Conservation (phyloP, 2,329 filamentous ascomycete species). For the Venturia pyrina region DNA sequence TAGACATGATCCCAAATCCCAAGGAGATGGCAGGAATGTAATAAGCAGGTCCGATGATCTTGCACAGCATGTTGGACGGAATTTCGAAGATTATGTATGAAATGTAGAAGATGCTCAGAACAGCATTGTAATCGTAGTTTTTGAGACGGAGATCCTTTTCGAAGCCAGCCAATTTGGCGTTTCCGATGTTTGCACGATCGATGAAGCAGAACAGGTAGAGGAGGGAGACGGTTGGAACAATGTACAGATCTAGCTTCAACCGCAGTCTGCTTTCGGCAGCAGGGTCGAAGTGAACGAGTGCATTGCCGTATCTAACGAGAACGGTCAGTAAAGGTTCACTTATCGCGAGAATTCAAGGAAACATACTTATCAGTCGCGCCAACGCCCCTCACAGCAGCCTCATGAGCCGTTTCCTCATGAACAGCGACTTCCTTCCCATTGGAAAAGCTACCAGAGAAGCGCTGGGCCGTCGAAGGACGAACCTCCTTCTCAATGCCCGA, state of each 20-base stretch:
- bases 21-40: constrained; percentile 52
- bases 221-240: constrained; percentile 55
- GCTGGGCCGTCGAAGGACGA: not conserved
- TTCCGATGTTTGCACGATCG: constrained; percentile 67
- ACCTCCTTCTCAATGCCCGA: constrained; percentile 2
- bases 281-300: constrained; percentile 8
- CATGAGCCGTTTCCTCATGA: constrained; percentile 7
- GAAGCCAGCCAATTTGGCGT: constrained; percentile 56
- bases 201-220: constrained; percentile 67
- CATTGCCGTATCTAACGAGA: constrained; percentile 7
- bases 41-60: constrained; percentile 62
- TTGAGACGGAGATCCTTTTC: constrained; percentile 50
- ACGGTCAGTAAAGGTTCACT: not conserved
- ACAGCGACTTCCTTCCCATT: not conserved
- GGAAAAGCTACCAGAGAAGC: not conserved
- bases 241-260: constrained; percentile 54
- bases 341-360: not conserved
- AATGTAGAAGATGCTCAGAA: constrained; percentile 62
- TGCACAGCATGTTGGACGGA: constrained; percentile 58
- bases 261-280: constrained; percentile 47
- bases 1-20: constrained; percentile 50
- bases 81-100: constrained; percentile 66
- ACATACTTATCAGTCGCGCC: constrained; percentile 7
- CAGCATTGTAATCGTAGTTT: constrained; percentile 58
- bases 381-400: constrained; percentile 3